These are phyloP conservation scores for Colletotrichum kahawae DNA, from an alignment of 2,329 filamentous ascomycete genomes.

Conservation along the genomic window DNA sequence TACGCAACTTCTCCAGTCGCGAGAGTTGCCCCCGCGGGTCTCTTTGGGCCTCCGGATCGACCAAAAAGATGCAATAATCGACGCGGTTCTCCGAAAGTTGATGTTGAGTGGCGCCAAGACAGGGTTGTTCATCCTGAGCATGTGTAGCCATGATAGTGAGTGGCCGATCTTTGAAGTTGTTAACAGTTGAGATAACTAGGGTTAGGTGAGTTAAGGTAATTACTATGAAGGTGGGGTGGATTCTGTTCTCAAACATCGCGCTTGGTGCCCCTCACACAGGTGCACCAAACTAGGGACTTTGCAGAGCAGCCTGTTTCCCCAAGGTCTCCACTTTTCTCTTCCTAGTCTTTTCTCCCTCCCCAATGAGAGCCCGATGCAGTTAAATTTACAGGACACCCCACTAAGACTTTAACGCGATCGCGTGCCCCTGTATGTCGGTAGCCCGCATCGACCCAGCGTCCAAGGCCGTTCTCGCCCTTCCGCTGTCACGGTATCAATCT, in stretches of 20 bases:
- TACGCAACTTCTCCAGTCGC: constrained; percentile 74
- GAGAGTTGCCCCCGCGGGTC: constrained; percentile 63
- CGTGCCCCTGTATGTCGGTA: not conserved
- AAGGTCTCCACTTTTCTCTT: not conserved
- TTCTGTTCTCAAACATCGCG: not conserved
- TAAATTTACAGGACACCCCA: not conserved
- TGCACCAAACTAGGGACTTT: not conserved
- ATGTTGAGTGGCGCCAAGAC: not conserved
- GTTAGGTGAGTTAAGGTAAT: not conserved
- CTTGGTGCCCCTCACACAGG: not conserved
- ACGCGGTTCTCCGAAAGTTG: constrained; percentile 81
- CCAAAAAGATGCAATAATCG: constrained; percentile 80
- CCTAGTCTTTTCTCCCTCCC: not conserved
- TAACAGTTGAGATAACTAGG: not conserved
- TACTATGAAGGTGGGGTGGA: not conserved
- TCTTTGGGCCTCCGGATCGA: constrained; percentile 51
- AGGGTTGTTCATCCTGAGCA: not conserved
- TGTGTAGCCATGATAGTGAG: not conserved
- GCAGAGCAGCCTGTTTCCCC: not conserved
- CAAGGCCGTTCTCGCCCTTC: not conserved
- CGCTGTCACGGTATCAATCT: not conserved
- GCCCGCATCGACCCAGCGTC: not conserved
- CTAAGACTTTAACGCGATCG: not conserved
- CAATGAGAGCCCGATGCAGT: not conserved
- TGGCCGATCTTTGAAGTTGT: not conserved